A percentile compares a stretch with the other conserved stretches of the same genome.
These are phyloP conservation scores for Sugiyamaella paludigena DNA, from an alignment of 1,139 yeast genomes.

Conservation along the genomic window DNA sequence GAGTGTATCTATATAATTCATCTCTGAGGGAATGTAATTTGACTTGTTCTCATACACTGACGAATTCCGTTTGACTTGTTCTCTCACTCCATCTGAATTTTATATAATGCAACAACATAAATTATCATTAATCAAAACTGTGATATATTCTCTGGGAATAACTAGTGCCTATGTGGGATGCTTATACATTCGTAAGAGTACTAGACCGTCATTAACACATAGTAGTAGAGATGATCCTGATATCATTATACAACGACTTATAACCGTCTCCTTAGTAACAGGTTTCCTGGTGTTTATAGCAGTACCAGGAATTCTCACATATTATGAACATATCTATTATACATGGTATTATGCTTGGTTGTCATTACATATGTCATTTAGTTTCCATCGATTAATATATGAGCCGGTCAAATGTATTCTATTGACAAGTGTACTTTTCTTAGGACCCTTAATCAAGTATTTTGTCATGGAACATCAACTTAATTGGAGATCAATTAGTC, in stretches of 20 bases:
- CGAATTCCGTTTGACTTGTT: no score
- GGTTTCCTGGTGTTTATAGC: constrained; percentile 11
- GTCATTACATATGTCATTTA: constrained; percentile 29
- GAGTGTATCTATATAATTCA: no score
- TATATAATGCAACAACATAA: no score
- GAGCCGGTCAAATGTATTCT: constrained; percentile 33
- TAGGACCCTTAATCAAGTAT: constrained; percentile 58
- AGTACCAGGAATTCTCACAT: constrained; percentile 23
- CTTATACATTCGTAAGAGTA: constrained; percentile 30
- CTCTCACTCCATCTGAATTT: no score
- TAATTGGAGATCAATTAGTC: constrained; percentile 18
- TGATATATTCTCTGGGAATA: constrained; percentile 21
- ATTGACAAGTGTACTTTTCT: constrained; percentile 40
- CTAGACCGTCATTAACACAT: constrained; percentile 33
- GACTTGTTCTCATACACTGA: no score
- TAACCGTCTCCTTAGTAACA: constrained; percentile 35
- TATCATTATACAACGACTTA: constrained; percentile 43
- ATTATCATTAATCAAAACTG: constrained; percentile 3
- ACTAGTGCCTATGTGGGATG: constrained; percentile 36
- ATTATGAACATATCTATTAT: constrained; percentile 17
- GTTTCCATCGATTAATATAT: constrained; percentile 21
- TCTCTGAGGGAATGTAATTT: no score
- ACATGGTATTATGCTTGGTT: constrained; percentile 25
- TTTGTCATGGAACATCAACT: constrained; percentile 30
- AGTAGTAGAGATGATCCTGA: constrained; percentile 34